phyloP scores from a whole-genome alignment of 2,329 filamentous ascomycete genomes.

The Pseudogymnoascus sp. region DNA sequence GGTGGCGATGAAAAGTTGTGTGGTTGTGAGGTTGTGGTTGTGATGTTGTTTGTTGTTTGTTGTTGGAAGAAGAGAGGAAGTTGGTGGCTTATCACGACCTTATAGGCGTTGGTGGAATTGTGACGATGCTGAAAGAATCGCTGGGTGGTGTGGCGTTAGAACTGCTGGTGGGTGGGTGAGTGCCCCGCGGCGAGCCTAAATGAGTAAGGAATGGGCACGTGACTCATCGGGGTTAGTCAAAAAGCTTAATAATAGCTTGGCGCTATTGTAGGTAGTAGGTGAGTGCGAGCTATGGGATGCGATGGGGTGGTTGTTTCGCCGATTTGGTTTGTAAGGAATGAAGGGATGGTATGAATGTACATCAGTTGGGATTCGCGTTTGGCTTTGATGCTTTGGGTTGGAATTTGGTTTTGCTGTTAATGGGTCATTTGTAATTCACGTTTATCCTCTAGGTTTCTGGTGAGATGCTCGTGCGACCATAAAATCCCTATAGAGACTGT shows the following conservation, averaged over 20 bases:
- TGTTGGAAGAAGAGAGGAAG: slow-evolving; percentile 9
- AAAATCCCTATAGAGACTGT: no score
- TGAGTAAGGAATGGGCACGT: neutral
- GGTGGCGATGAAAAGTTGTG: neutral
- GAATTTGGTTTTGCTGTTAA: neutral
- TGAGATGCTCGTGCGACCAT: neutral
- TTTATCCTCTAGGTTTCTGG: neutral
- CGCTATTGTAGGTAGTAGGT: neutral
- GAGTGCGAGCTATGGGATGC: no score
- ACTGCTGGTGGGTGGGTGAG: neutral
- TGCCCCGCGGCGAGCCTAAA: slow-evolving; percentile 2
- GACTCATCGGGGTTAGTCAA: neutral
- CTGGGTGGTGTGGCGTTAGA: neutral
- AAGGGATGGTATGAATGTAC: neutral
- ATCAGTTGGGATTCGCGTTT: neutral
- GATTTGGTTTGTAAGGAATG: no score
- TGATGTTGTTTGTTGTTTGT: slow-evolving; percentile 13
- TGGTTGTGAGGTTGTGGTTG: slow-evolving; percentile 11
- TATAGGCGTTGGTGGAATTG: neutral
- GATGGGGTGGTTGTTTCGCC: no score
- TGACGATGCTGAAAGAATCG: slow-evolving; percentile 7
- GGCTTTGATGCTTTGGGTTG: neutral
- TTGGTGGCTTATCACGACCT: neutral
- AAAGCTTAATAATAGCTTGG: slow-evolving; percentile 4
- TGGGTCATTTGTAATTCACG: neutral